These are phyloP conservation scores for Cryptosporidium meleagridis DNA, from an alignment of 169 alveolate species.

Conservation along the genomic window DNA sequence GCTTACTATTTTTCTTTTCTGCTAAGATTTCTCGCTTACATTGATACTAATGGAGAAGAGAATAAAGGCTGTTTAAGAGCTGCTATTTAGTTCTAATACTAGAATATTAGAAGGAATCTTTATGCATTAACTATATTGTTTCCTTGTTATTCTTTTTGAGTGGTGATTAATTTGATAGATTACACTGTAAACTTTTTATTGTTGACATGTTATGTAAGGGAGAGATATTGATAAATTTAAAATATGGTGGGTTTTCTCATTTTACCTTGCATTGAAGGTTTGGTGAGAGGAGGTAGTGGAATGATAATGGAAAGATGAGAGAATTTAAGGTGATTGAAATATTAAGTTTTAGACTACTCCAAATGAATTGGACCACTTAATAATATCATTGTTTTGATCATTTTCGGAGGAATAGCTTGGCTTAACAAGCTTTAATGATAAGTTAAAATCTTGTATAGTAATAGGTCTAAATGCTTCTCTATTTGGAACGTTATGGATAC, in stretches of 20 bases:
- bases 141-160: background rate
- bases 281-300: background rate
- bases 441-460: slow-evolving; percentile 82
- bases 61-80: background rate
- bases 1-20: background rate
- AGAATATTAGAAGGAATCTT: background rate
- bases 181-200: no score
- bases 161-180: background rate
- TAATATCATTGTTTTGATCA: slow-evolving; percentile 6
- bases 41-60: background rate
- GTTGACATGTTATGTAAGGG: no score
- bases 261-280: background rate
- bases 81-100: background rate
- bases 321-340: background rate
- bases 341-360: slow-evolving; percentile 9
- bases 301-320: background rate
- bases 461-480: slow-evolving; percentile 86
- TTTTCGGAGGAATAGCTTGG: slow-evolving; percentile 79
- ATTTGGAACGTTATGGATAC: slow-evolving; percentile 85
- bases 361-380: slow-evolving; percentile 56
- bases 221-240: no score
- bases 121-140: slow-evolving; percentile 11
- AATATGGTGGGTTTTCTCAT: no score
- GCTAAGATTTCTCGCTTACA: background rate
- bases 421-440: slow-evolving; percentile 82